Evolutionary conservation across 2,329 filamentous ascomycete genomes (phyloP).

Genomic region (Colletotrichum coccodes): DNA sequence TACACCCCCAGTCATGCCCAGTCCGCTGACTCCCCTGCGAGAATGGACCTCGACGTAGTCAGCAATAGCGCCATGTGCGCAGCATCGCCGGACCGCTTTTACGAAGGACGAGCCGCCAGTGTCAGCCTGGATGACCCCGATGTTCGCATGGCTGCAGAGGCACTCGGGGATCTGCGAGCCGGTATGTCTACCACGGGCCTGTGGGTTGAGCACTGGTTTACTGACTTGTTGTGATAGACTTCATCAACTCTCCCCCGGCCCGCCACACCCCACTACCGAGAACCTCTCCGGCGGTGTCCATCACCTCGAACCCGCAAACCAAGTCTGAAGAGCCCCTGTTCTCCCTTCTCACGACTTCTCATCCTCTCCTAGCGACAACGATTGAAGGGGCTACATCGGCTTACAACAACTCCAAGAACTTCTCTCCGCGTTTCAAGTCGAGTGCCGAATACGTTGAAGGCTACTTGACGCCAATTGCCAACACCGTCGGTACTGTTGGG

Average conservation of each 20-base stretch:
- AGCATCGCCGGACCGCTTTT: constrained; percentile 57
- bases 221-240: constrained; percentile 57
- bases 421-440: constrained; percentile 88
- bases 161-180: constrained; percentile 77
- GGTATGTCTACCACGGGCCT: constrained; percentile 59
- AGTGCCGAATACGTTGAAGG: constrained; percentile 91
- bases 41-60: constrained; percentile 59
- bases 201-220: neutral
- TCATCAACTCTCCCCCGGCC: constrained; percentile 70
- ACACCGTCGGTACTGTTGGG: constrained; percentile 85
- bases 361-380: constrained; percentile 85
- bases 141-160: constrained; percentile 78
- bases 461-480: constrained; percentile 86
- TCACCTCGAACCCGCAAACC: constrained; percentile 46
- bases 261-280: constrained; percentile 53
- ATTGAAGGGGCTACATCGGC: constrained; percentile 87
- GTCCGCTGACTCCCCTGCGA: constrained; percentile 54
- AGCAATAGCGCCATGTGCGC: constrained; percentile 52
- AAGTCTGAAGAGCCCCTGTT: constrained; percentile 77
- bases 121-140: constrained; percentile 74
- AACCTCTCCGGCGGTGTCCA: constrained; percentile 45
- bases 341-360: constrained; percentile 86
- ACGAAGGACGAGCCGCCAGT: constrained; percentile 57
- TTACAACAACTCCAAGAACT: constrained; percentile 89
- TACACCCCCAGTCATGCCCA: constrained; percentile 56